Percentiles rank a stretch among this genome's conserved stretches.
These are phyloP conservation scores for Chrysopogon serrulatus DNA, from an alignment of 176 grass and related monocot species.

Conservation along the genomic window DNA sequence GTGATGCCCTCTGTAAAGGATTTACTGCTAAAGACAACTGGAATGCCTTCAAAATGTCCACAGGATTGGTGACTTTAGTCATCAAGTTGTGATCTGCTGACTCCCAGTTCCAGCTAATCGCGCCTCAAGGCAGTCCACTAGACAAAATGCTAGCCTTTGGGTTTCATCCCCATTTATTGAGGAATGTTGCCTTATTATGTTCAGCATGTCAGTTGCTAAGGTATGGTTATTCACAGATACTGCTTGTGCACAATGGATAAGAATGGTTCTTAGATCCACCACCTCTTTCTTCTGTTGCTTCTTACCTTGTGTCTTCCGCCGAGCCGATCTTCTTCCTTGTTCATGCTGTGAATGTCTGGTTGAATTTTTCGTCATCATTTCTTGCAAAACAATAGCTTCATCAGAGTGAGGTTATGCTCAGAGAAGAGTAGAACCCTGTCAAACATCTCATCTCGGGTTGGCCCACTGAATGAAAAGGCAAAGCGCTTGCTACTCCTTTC, in stretches of 20 bases:
- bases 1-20: constrained; percentile 42
- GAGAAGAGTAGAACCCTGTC: constrained; percentile 50
- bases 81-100: constrained; percentile 25
- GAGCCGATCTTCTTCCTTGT: background rate
- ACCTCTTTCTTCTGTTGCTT: constrained; percentile 40
- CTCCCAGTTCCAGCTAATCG: constrained; percentile 54
- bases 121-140: constrained; percentile 51
- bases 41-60: constrained; percentile 26
- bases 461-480: constrained; percentile 26
- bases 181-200: constrained; percentile 39
- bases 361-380: constrained; percentile 8
- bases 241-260: constrained; percentile 59
- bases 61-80: background rate
- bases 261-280: constrained; percentile 47
- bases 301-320: constrained; percentile 2
- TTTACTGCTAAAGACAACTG: constrained; percentile 10
- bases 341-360: background rate
- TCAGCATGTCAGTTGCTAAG: constrained; percentile 41
- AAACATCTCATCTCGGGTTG: constrained; percentile 43
- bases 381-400: constrained; percentile 2
- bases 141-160: constrained; percentile 55
- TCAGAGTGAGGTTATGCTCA: constrained; percentile 22
- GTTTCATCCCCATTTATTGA: constrained; percentile 42
- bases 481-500: constrained; percentile 43
- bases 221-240: constrained; percentile 40